These are phyloP conservation scores for Aspergillus carbonarius DNA, from an alignment of 2,329 filamentous ascomycete genomes.

Conservation along the genomic window DNA sequence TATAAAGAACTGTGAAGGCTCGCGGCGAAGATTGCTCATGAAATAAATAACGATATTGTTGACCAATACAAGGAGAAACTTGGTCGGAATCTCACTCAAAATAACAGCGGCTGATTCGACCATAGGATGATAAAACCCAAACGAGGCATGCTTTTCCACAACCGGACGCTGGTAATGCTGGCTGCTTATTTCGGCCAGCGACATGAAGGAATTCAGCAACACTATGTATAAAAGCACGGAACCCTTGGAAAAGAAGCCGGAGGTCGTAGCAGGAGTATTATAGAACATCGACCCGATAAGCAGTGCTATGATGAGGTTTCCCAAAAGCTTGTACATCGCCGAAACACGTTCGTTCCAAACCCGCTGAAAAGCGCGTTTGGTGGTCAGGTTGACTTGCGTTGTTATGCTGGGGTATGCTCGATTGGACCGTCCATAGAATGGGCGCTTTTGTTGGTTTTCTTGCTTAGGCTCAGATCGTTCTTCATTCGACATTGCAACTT, in stretches of 20 bases:
- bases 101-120: slow-evolving; percentile 19
- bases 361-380: slow-evolving; percentile 75
- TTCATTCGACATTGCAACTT: slow-evolving; percentile 28
- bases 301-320: slow-evolving; percentile 70
- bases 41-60: slow-evolving; percentile 86
- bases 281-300: slow-evolving; percentile 79
- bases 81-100: slow-evolving; percentile 62
- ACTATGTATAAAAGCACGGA: slow-evolving; percentile 82
- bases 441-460: slow-evolving; percentile 37
- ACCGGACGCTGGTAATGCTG: slow-evolving; percentile 25
- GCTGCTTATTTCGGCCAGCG: slow-evolving; percentile 44
- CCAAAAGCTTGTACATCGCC: slow-evolving; percentile 61
- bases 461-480: slow-evolving; percentile 32
- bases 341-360: slow-evolving; percentile 72
- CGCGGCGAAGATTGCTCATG: slow-evolving; percentile 73
- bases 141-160: slow-evolving; percentile 31
- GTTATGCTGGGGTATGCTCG: slow-evolving; percentile 75
- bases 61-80: slow-evolving; percentile 66
- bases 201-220: slow-evolving; percentile 76
- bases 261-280: slow-evolving; percentile 63
- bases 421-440: slow-evolving; percentile 53
- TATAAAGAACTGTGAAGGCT: slow-evolving; percentile 78
- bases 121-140: slow-evolving; percentile 31
- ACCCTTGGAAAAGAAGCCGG: slow-evolving; percentile 72
- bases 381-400: slow-evolving; percentile 72